Base-by-base conservation (phyloP, 257 asterid genomes). In the Scutellaria barbata region DNA sequence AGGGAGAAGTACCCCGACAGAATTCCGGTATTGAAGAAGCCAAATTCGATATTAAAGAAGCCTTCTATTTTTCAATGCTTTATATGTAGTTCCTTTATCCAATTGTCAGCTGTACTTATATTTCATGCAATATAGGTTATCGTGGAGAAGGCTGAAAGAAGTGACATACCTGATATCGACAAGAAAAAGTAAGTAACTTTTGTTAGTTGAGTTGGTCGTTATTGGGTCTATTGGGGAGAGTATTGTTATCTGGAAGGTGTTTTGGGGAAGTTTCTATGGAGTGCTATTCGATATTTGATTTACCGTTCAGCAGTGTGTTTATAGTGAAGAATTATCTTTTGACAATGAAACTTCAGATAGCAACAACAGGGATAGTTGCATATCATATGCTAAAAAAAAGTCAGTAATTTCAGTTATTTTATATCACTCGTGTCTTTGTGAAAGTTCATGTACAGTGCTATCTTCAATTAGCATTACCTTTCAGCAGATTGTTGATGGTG, bases 1-100 rank as follows among this genome's bases (percentile, higher is more conserved):
- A 85, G 97, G 84, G 99, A 94, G 86, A 94, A 94, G 85, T 94
- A 92, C 69, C 96, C 99, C 30, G 99, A 94, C 67, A 84, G 99
- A 86, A 94, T 94, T 63, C 99, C 97, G 77, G 99, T 94, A 87
- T 37, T 3, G 46, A 61, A 63, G 16, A 45, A 11, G 10, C 47
- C 41, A 8, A 16, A 18, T 68, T 72, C 39, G 16, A n/a, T 16
- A 46, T 55, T 20, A 22, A 35, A 30, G 10, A 8, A 30, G 6
- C 13, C 8, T 45, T 54, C 8, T 46, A 13, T 43, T 77, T 47
- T 30, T 53, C 11, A 8, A 14, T 65, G 51, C 42, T 60, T 30
- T 13, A 25, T 50, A 43, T 56, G 51, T 45, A 52, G 3, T 9
- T n/a, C 7, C 30, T 60, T 69, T 74, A 25, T 3, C 60, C 45